Evolutionary conservation across 768 basidiomycete species (phyloP).

Genomic region (Lactarius sp.): DNA sequence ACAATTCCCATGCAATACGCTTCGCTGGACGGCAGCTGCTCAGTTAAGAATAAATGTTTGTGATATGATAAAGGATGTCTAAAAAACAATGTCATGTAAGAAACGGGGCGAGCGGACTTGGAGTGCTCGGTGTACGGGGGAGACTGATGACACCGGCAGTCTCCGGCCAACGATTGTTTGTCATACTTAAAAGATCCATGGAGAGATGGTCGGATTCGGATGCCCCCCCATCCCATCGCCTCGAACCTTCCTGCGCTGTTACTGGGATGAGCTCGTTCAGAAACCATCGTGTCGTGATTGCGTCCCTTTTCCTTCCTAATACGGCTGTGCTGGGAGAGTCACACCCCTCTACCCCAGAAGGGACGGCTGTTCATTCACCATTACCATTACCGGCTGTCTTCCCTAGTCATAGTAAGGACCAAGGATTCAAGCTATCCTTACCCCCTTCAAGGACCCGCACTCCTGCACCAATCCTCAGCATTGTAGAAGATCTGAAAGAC

Average conservation of each 20-base stretch:
- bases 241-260: not conserved
- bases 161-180: not conserved
- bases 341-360: constrained; percentile 46
- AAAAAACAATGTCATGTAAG: not conserved
- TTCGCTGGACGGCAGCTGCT: not conserved
- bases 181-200: constrained; percentile 7
- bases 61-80: not conserved
- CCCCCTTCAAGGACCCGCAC: constrained; percentile 26
- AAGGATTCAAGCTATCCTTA: constrained; percentile 22
- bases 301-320: constrained; percentile 78
- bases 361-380: constrained; percentile 24
- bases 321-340: constrained; percentile 63
- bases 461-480: constrained; percentile 52
- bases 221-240: constrained; percentile 2
- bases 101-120: not conserved
- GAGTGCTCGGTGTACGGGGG: not conserved
- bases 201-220: not conserved
- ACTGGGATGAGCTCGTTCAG: constrained; percentile 61
- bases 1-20: not conserved
- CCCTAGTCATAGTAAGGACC: constrained; percentile 13
- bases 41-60: constrained; percentile 1
- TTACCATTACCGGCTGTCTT: constrained; percentile 23
- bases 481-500: constrained; percentile 73
- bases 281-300: constrained; percentile 71
- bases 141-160: constrained; percentile 6